Conservation (phyloP, 1,284 basidiomycete species). For the Ganoderma boninense region DNA sequence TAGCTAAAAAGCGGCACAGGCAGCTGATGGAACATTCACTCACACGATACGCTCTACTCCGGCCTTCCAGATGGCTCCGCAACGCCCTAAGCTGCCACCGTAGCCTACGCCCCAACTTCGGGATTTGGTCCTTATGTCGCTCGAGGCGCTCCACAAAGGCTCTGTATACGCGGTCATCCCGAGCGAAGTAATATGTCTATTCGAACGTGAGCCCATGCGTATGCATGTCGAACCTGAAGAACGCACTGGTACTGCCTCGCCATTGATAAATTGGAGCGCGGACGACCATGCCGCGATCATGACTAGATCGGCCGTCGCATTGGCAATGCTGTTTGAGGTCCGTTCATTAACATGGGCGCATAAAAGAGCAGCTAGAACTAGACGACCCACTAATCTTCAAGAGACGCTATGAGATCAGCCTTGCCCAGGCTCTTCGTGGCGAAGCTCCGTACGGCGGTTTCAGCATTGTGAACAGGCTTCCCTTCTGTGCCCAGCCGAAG, state of each 20-base stretch:
- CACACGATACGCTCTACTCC: slow-evolving; percentile 70
- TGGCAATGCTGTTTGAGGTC: slow-evolving; percentile 64
- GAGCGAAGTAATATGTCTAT: slow-evolving; percentile 81
- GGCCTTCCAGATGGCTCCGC: slow-evolving; percentile 67
- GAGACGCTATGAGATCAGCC: slow-evolving; percentile 75
- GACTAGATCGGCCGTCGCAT: slow-evolving; percentile 79
- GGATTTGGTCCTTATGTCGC: slow-evolving; percentile 58
- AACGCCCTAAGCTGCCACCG: slow-evolving; percentile 78
- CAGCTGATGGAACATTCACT: not conserved
- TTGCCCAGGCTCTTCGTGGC: slow-evolving; percentile 81
- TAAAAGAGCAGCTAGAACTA: not conserved
- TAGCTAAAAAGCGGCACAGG: not conserved
- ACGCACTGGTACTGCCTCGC: slow-evolving; percentile 69
- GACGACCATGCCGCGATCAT: slow-evolving; percentile 79
- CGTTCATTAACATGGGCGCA: not conserved
- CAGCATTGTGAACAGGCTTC: slow-evolving; percentile 73
- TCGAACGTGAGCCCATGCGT: not conserved
- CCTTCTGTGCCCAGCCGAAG: slow-evolving; percentile 68
- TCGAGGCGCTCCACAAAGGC: slow-evolving; percentile 71
- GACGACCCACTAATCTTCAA: slow-evolving; percentile 82
- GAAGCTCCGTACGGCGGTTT: slow-evolving; percentile 74
- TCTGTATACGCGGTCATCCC: slow-evolving; percentile 81
- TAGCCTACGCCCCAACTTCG: slow-evolving; percentile 58
- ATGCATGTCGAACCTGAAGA: slow-evolving; percentile 9
- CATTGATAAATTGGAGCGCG: slow-evolving; percentile 59